These are phyloP conservation scores for Nothomitra cinnamomea DNA, from an alignment of 2,329 filamentous ascomycete species.

Conservation along the genomic window DNA sequence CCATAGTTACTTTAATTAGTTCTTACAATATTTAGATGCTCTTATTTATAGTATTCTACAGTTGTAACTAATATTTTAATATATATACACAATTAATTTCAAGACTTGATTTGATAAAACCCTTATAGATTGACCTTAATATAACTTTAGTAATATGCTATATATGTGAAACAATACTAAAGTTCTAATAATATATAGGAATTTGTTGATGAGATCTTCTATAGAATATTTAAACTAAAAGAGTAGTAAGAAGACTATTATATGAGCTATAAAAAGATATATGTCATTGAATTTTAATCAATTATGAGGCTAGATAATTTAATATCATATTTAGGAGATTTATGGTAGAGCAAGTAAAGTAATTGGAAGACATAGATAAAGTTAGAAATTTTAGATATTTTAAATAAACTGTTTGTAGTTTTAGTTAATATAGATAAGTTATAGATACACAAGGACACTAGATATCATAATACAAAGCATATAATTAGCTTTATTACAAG, in stretches of 20 bases:
- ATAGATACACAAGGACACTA: background rate
- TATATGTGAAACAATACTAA: background rate
- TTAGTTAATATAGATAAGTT: background rate
- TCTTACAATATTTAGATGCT: background rate
- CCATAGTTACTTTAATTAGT: background rate
- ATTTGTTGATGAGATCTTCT: background rate
- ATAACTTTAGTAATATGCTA: background rate
- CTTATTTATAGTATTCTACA: background rate
- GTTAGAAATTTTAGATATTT: background rate
- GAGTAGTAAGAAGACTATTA: background rate
- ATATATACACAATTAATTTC: background rate
- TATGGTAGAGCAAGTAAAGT: background rate
- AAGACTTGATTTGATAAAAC: background rate
- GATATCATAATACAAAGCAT: background rate
- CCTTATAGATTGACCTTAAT: background rate
- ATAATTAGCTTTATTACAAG: background rate
- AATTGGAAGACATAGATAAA: background rate
- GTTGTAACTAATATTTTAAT: background rate
- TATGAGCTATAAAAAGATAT: background rate
- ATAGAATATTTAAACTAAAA: background rate
- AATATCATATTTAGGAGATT: background rate
- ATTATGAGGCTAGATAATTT: background rate
- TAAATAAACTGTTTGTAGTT: background rate
- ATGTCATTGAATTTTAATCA: background rate
- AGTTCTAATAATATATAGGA: background rate